These are phyloP conservation scores for Cupressus sempervirens DNA, from an alignment of 75 land plant species.

Conservation along the genomic window DNA sequence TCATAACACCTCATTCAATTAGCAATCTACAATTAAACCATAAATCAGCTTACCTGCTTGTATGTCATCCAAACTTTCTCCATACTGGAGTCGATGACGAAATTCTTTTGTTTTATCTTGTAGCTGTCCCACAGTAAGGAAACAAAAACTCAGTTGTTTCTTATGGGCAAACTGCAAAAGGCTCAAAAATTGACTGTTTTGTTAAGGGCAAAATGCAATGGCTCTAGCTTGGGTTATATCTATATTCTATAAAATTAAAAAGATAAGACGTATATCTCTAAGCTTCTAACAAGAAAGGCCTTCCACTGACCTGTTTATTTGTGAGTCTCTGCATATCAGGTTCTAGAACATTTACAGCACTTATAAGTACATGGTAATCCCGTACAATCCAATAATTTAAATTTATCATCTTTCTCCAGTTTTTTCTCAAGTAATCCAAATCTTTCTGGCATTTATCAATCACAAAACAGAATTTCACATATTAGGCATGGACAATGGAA, in stretches of 20 bases:
- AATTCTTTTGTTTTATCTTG: slow-evolving; percentile 74
- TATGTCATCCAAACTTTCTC: slow-evolving; percentile 81
- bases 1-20: not conserved
- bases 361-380: slow-evolving; percentile 71
- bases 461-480: not conserved
- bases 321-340: slow-evolving; percentile 44
- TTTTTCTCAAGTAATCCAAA: slow-evolving; percentile 14
- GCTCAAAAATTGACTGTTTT: not conserved
- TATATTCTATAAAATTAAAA: not conserved
- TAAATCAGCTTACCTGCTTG: slow-evolving; percentile 71
- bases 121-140: slow-evolving; percentile 31
- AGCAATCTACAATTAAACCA: slow-evolving; percentile 1
- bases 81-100: slow-evolving; percentile 49
- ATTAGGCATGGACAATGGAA: not conserved
- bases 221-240: not conserved
- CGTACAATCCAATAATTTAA: slow-evolving; percentile 82
- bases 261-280: not conserved
- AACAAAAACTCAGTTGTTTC: not conserved
- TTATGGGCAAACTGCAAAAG: not conserved
- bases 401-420: slow-evolving; percentile 42
- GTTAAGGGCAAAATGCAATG: not conserved
- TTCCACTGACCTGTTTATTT: slow-evolving; percentile 62
- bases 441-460: not conserved
- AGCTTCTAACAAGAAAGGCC: not conserved
- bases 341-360: slow-evolving; percentile 69